These are phyloP conservation scores for Fonsecaea pedrosoi DNA, from an alignment of 2,329 filamentous ascomycete genomes.

Conservation along the genomic window DNA sequence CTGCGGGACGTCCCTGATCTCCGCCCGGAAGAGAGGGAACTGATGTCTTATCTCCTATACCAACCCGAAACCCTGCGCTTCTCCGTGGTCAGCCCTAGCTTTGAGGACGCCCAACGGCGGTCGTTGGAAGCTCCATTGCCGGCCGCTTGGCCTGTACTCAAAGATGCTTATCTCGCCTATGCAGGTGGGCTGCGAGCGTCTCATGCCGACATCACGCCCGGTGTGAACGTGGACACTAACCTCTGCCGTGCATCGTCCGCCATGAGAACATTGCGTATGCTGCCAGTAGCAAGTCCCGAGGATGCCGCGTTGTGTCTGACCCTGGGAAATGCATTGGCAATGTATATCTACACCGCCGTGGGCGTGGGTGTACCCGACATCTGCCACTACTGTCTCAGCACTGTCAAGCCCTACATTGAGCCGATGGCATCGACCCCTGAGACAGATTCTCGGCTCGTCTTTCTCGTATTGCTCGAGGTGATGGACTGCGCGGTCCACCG, in stretches of 20 bases:
- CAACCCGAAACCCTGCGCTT: slow-evolving; percentile 18
- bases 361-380: slow-evolving; percentile 27
- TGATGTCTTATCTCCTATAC: slow-evolving; percentile 19
- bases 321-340: slow-evolving; percentile 18
- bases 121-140: slow-evolving; percentile 23
- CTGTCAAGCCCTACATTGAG: slow-evolving; percentile 22
- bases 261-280: slow-evolving; percentile 23
- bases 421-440: slow-evolving; percentile 1
- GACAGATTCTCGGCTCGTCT: slow-evolving; percentile 16
- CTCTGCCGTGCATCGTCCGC: slow-evolving; percentile 22
- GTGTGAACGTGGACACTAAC: slow-evolving; percentile 16
- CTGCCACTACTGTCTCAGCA: slow-evolving; percentile 25
- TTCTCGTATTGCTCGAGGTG: slow-evolving; percentile 23
- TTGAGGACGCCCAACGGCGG: slow-evolving; percentile 23
- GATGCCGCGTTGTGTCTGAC: slow-evolving; percentile 27
- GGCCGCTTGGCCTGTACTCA: slow-evolving; percentile 25
- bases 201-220: background rate
- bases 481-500: slow-evolving; percentile 27
- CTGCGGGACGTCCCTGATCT: slow-evolving; percentile 17
- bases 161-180: slow-evolving; percentile 29
- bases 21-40: slow-evolving; percentile 20
- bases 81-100: slow-evolving; percentile 23
- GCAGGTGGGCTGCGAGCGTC: slow-evolving; percentile 19
- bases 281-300: slow-evolving; percentile 16
- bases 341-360: slow-evolving; percentile 20